Base-by-base conservation (phyloP, 495 filamentous ascomycete species). In the Neurospora sp. region DNA sequence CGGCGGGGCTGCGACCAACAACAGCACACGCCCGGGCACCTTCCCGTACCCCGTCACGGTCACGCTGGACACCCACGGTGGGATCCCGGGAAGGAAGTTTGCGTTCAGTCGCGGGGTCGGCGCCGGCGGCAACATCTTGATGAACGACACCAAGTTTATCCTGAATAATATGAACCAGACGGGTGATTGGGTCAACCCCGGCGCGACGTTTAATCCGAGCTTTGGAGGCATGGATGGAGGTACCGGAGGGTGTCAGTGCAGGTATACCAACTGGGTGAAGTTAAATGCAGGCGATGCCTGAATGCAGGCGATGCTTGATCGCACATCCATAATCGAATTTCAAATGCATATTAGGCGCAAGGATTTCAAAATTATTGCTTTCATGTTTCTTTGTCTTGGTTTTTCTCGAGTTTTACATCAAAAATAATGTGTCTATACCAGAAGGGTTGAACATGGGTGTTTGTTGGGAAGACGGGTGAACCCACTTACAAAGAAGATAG, bases 31-130 rank as follows among this genome's bases (percentile, higher is more conserved):
- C 31, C 92, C 93, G 0, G 92, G 92, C 4, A 90, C 90, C 4
- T 94, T 97, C 79, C 94, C 94, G 0, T 97, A 95, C 77, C 93
- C 93, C 0, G 85, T 97, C 0, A 96, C 91, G 0, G 84, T 98
- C 22, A 91, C 91, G 1, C 74, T 91, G 12, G 95, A 98, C 79
- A 89, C 93, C 40, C 92, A 96, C 72, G 94, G 94, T 40, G 92
- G 93, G 0, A 78, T 86, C 48, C 78, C 81, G 4, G 81, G 77
- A 27, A 78, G 84, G 74, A 97, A 97, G 81, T 84, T 89, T 78
- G 81, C 91, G 1, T 96, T 92, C 77, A 90, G 90, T 78, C 92
- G 93, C 76, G 85, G 83, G 0, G 80, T 97, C 74, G 84, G 89
- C 69, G 81, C 82, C 14, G 76, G 83, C 39, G 81, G 84, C 61